phyloP scores from a whole-genome alignment of 805 yeast species.

The Ogataea ramenticola region DNA sequence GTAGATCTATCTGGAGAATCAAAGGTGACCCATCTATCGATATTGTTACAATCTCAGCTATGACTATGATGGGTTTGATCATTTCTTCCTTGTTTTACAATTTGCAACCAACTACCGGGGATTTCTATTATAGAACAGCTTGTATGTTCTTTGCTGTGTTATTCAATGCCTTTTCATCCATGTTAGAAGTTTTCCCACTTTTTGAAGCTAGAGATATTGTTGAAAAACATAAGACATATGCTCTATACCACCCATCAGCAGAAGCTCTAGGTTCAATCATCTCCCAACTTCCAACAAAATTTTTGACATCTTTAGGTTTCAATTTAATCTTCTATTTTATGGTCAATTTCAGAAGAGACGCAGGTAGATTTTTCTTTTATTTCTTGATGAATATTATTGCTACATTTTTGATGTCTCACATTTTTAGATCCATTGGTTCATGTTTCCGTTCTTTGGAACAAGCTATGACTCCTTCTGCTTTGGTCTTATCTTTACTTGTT shows the following conservation, averaged over 20 bases:
- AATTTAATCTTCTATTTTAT: constrained; percentile 44
- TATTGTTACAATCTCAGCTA: constrained; percentile 40
- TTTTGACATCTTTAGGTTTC: constrained; percentile 40
- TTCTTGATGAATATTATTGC: constrained; percentile 30
- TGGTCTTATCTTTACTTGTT: constrained; percentile 60
- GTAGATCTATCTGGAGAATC: constrained; percentile 46
- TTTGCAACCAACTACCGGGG: constrained; percentile 39
- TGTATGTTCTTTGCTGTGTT: constrained; percentile 52
- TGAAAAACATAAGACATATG: constrained; percentile 57
- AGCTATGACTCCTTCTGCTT: constrained; percentile 48
- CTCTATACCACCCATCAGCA: constrained; percentile 58
- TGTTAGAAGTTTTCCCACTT: constrained; percentile 53
- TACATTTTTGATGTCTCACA: constrained; percentile 39
- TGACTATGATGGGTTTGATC: constrained; percentile 48
- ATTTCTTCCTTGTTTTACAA: constrained; percentile 55
- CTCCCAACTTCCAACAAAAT: constrained; percentile 51
- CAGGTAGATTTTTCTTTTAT: constrained; percentile 49
- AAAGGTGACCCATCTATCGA: constrained; percentile 30
- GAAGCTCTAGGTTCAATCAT: constrained; percentile 53
- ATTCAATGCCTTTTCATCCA: constrained; percentile 51
- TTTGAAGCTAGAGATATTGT: constrained; percentile 57
- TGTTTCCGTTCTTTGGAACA: constrained; percentile 37
- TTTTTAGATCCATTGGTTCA: constrained; percentile 51
- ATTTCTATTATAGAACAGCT: constrained; percentile 59
- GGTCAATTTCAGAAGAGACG: constrained; percentile 41